Percentiles rank a stretch among this genome's conserved stretches.
Evolutionary conservation across 495 filamentous ascomycete species (phyloP).

Genomic region (Lepraria neglecta): DNA sequence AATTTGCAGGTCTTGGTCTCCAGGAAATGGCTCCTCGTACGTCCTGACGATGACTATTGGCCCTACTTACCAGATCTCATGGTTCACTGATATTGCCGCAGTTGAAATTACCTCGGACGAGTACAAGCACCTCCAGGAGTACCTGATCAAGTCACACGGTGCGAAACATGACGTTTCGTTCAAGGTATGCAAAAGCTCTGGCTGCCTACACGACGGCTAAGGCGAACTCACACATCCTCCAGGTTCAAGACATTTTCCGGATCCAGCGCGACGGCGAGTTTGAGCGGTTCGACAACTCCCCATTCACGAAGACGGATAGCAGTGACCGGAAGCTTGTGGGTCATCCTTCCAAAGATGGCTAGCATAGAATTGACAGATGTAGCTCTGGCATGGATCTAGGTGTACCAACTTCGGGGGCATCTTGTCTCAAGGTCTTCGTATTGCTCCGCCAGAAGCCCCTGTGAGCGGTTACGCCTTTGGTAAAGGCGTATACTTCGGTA

Average conservation of each 20-base stretch:
- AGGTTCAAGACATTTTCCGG: conserved; percentile 67
- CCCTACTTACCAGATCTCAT: no score
- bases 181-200: conserved; percentile 25
- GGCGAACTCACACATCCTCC: conserved; percentile 6
- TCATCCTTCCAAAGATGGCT: no score
- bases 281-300: conserved; percentile 52
- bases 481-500: conserved; percentile 37
- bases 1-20: conserved; percentile 60
- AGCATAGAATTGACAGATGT: no score
- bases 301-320: conserved; percentile 36
- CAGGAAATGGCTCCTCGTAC: conserved; percentile 60
- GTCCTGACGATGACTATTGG: conserved; percentile 11
- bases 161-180: conserved; percentile 53
- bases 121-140: conserved; percentile 54
- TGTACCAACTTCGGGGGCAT: conserved; percentile 78
- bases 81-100: not conserved
- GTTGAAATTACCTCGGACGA: conserved; percentile 52
- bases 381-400: conserved; percentile 68
- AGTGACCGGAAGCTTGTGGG: conserved; percentile 53
- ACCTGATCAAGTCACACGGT: conserved; percentile 58
- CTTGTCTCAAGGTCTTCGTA: conserved; percentile 74
- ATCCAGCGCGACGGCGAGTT: conserved; percentile 65
- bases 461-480: conserved; percentile 75
- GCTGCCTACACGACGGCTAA: not conserved
- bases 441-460: conserved; percentile 78